phyloP scores from a whole-genome alignment of 768 basidiomycete species.

The Gloeostereum incarnatum region DNA sequence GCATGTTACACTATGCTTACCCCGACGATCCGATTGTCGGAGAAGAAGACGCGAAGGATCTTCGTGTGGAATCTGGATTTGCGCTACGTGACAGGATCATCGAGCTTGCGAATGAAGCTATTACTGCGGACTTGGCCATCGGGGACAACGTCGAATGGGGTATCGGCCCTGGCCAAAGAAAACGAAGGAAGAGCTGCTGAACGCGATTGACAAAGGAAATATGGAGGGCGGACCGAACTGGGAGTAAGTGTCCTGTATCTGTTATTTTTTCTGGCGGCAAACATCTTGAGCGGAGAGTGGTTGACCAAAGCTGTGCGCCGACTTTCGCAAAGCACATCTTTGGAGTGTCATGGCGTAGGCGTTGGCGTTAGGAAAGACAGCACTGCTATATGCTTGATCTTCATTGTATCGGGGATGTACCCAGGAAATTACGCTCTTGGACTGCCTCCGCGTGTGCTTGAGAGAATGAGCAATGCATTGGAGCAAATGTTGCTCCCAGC shows the following conservation, averaged over 20 bases:
- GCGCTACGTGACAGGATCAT: conserved; percentile 59
- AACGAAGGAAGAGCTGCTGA: conserved; percentile 53
- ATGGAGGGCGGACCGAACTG: conserved; percentile 59
- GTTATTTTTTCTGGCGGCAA: no score
- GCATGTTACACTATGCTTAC: conserved; percentile 69
- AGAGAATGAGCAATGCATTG: no score
- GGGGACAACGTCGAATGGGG: conserved; percentile 66
- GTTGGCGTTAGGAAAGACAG: no score
- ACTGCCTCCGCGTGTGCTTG: no score
- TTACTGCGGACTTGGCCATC: conserved; percentile 41
- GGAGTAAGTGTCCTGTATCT: conserved; percentile 45
- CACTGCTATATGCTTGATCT: no score
- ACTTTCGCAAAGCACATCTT: no score
- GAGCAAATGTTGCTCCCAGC: no score
- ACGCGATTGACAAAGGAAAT: conserved; percentile 81
- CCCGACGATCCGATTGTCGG: conserved; percentile 86
- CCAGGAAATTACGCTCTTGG: no score
- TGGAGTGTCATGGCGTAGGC: no score
- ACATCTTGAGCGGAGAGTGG: no score
- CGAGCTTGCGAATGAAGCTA: conserved; percentile 72
- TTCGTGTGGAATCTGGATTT: conserved; percentile 40
- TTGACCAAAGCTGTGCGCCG: no score
- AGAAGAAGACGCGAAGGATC: conserved; percentile 85
- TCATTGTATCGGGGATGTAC: no score
- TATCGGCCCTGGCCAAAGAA: conserved; percentile 50